Conservation (phyloP, 352 stramenopile species). For the Pythium sukuiense region DNA sequence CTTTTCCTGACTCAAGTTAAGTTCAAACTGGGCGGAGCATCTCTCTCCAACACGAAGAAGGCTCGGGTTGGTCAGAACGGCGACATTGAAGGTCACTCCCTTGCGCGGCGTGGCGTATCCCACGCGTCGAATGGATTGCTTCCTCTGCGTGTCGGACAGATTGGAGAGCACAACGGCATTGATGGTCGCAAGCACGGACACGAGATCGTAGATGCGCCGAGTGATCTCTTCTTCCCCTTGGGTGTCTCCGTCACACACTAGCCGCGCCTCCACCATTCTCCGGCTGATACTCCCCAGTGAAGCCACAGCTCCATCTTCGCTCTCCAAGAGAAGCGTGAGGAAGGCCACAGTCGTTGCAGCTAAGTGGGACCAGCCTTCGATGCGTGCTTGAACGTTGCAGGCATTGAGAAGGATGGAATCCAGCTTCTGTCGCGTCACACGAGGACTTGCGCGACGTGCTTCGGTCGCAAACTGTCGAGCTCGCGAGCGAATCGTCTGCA, state of each 20-base stretch:
- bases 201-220: conserved; percentile 68
- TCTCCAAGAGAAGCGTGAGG: conserved; percentile 53
- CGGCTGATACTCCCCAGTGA: conserved; percentile 40
- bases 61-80: conserved; percentile 38
- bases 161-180: conserved; percentile 43
- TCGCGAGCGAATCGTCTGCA: conserved; percentile 33
- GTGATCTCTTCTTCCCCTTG: conserved; percentile 38
- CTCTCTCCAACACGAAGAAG: conserved; percentile 30
- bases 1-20: not conserved
- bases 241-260: conserved; percentile 23
- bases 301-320: conserved; percentile 22
- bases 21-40: conserved; percentile 11
- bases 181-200: conserved; percentile 57
- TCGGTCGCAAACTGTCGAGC: conserved; percentile 7
- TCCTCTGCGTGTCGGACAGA: conserved; percentile 7
- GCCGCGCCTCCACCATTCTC: conserved; percentile 49
- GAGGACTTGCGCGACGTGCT: not conserved
- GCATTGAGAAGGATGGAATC: conserved; percentile 44
- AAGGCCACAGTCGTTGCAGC: conserved; percentile 55
- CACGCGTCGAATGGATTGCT: conserved; percentile 6
- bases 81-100: conserved; percentile 55
- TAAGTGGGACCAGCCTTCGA: conserved; percentile 57
- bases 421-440: conserved; percentile 24
- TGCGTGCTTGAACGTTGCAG: conserved; percentile 44
- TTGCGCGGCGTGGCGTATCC: conserved; percentile 33